Evolutionary conservation across 805 yeast species (phyloP).

Genomic region (Cyberlindnera nakhonratchasimensis): DNA sequence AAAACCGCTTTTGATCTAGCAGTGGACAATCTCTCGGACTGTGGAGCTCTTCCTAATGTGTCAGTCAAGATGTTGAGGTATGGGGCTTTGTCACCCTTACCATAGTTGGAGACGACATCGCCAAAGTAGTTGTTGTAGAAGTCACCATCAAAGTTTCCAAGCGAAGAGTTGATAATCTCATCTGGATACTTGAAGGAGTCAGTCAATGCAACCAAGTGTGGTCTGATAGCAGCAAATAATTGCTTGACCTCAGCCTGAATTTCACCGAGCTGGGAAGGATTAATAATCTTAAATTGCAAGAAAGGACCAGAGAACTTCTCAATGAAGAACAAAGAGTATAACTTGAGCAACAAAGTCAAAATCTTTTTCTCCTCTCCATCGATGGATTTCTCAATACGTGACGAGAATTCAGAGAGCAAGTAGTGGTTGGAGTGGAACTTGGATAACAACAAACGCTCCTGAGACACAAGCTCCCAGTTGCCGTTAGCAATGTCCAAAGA

Average conservation of each 20-base stretch:
- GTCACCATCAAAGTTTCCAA: conserved; percentile 80
- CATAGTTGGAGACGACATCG: conserved; percentile 49
- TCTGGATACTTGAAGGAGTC: conserved; percentile 84
- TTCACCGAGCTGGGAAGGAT: conserved; percentile 44
- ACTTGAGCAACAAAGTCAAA: conserved; percentile 51
- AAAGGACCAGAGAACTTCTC: conserved; percentile 72
- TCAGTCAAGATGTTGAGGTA: conserved; percentile 39
- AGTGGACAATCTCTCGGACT: conserved; percentile 34
- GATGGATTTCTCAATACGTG: conserved; percentile 25
- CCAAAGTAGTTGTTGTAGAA: conserved; percentile 77
- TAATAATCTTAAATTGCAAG: conserved; percentile 57
- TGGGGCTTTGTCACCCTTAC: conserved; percentile 47
- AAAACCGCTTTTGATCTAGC: conserved; percentile 31
- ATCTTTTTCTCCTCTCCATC: conserved; percentile 40
- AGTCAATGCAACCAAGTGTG: conserved; percentile 71
- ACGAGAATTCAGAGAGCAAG: conserved; percentile 32
- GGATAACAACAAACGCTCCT: conserved; percentile 36
- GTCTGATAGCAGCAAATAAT: conserved; percentile 51
- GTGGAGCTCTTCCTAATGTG: conserved; percentile 38
- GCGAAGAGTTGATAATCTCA: conserved; percentile 74
- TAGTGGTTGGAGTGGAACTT: conserved; percentile 40
- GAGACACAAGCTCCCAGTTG: conserved; percentile 36
- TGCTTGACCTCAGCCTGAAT: conserved; percentile 42
- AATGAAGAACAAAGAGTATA: conserved; percentile 63
- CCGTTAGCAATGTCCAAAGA: conserved; percentile 31